Evolutionary conservation across 2,329 filamentous ascomycete genomes (phyloP).

Genomic region (Cercospora citrullina): DNA sequence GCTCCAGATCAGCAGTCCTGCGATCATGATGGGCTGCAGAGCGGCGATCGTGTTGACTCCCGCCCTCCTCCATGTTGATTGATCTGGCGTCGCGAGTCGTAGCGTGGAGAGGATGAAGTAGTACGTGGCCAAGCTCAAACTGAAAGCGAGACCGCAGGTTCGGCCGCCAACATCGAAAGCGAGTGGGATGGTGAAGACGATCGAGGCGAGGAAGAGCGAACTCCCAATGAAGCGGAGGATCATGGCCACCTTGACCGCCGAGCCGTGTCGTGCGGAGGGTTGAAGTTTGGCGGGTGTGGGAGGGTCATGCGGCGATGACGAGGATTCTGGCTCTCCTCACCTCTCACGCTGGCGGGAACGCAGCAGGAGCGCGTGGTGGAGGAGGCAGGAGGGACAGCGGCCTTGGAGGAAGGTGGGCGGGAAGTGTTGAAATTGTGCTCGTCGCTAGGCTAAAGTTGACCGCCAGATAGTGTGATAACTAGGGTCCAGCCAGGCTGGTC

Average conservation of each 20-base stretch:
- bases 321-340: background rate
- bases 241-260: constrained; percentile 35
- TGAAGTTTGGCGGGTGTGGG: constrained; percentile 9
- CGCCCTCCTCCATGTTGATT: constrained; percentile 71
- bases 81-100: constrained; percentile 76
- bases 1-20: constrained; percentile 87
- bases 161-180: constrained; percentile 97
- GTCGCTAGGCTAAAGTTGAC: constrained; percentile 7
- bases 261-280: constrained; percentile 16
- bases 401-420: background rate
- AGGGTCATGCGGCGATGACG: constrained; percentile 24
- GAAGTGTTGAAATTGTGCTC: constrained; percentile 1
- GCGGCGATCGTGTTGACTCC: constrained; percentile 69
- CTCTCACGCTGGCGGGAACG: background rate
- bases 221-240: constrained; percentile 51
- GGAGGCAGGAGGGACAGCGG: constrained; percentile 1
- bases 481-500: constrained; percentile 1
- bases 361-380: constrained; percentile 1
- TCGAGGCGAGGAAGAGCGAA: constrained; percentile 76
- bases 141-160: constrained; percentile 92
- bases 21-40: constrained; percentile 84
- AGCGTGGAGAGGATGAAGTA: constrained; percentile 85
- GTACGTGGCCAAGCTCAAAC: constrained; percentile 81
- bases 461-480: background rate
- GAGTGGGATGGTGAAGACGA: constrained; percentile 93